A percentile compares a stretch with the other conserved stretches of the same genome.
Evolutionary conservation across 257 asterid genomes (phyloP).

Genomic region (Nicotiana otophora): DNA sequence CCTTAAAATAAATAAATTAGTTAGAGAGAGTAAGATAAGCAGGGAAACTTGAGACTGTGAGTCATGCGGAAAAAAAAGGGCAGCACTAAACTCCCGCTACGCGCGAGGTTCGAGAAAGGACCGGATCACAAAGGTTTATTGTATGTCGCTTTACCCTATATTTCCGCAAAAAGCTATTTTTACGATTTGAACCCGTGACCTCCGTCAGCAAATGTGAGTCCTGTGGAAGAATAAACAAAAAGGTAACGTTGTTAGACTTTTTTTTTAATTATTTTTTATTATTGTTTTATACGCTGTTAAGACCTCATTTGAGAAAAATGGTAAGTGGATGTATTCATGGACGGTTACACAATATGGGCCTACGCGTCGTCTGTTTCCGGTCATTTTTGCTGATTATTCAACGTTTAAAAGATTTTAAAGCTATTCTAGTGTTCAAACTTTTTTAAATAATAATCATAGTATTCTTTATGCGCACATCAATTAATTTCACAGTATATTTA

Average conservation of each 20-base stretch:
- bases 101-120: too few species aligned
- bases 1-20: neutral
- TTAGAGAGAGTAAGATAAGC: neutral
- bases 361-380: neutral
- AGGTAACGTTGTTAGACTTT: neutral
- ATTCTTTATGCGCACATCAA: too few species aligned
- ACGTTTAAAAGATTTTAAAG: neutral
- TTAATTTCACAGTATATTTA: too few species aligned
- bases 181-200: too few species aligned
- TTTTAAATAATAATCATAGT: too few species aligned
- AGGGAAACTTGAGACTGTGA: neutral
- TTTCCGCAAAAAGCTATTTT: fast-evolving
- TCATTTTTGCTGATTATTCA: neutral
- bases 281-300: neutral
- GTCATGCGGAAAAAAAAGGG: too few species aligned
- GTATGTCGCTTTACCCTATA: too few species aligned
- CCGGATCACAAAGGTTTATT: too few species aligned
- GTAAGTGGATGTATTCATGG: neutral
- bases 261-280: too few species aligned
- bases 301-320: neutral
- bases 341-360: neutral
- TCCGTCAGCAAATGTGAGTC: neutral
- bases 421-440: too few species aligned
- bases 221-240: neutral
- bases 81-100: too few species aligned